Evolutionary conservation across 2,329 filamentous ascomycete species (phyloP).

Genomic region (Aciculosporium take): DNA sequence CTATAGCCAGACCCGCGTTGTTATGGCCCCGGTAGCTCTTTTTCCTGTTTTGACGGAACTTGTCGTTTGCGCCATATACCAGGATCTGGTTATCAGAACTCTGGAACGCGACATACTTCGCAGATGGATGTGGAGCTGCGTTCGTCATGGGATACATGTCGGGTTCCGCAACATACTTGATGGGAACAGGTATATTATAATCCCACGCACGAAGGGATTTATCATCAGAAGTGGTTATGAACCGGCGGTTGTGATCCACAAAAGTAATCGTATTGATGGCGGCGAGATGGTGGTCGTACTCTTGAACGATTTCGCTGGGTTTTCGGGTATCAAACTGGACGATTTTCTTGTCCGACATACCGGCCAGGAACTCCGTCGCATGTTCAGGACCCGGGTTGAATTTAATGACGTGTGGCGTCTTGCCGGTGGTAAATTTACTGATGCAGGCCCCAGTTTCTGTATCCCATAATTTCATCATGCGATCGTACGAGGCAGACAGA

Average conservation of each 20-base stretch:
- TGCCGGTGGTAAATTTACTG: conserved; percentile 79
- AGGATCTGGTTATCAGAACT: conserved; percentile 91
- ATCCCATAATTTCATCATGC: conserved; percentile 96
- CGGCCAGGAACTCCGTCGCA: conserved; percentile 81
- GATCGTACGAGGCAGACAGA: conserved; percentile 82
- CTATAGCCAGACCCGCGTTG: conserved; percentile 84
- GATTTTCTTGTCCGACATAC: conserved; percentile 98
- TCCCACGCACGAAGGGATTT: conserved; percentile 95
- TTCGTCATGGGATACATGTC: conserved; percentile 97
- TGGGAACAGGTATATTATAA: conserved; percentile 93
- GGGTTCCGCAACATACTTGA: conserved; percentile 95
- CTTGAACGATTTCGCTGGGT: conserved; percentile 67
- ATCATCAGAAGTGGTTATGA: conserved; percentile 97
- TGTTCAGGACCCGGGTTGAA: conserved; percentile 74
- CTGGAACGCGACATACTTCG: conserved; percentile 91
- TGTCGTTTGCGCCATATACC: conserved; percentile 86
- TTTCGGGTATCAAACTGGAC: conserved; percentile 86
- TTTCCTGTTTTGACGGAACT: conserved; percentile 94
- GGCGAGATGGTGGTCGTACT: conserved; percentile 97
- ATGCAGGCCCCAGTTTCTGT: conserved; percentile 87
- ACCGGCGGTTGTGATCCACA: conserved; percentile 83
- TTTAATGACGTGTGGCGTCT: conserved; percentile 85
- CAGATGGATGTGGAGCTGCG: conserved; percentile 67
- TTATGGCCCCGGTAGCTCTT: conserved; percentile 95
- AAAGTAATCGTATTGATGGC: conserved; percentile 97